Percentiles rank a stretch among this genome's conserved stretches.
These are phyloP conservation scores for Trichothecium sympodiale DNA, from an alignment of 2,329 filamentous ascomycete species.

Conservation along the genomic window DNA sequence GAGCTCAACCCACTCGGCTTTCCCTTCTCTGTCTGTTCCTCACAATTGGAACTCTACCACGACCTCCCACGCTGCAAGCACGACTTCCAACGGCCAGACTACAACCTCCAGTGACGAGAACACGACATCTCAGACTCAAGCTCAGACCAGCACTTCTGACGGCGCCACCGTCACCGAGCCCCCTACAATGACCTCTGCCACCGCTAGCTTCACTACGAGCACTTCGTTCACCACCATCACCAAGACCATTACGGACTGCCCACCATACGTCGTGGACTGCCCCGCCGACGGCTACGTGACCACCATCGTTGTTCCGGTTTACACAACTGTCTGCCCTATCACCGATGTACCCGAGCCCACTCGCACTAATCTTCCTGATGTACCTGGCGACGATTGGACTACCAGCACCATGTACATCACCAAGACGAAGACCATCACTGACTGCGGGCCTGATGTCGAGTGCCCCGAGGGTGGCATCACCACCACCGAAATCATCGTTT, in stretches of 20 bases:
- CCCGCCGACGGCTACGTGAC: slow-evolving; percentile 22
- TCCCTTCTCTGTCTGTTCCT: slow-evolving; percentile 1
- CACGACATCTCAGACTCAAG: slow-evolving; percentile 1
- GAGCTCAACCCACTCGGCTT: background rate
- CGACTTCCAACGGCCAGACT: slow-evolving; percentile 7
- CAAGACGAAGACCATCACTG: slow-evolving; percentile 41
- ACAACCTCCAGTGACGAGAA: slow-evolving; percentile 1
- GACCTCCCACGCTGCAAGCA: slow-evolving; percentile 3
- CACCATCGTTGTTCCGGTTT: slow-evolving; percentile 28
- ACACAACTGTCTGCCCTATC: slow-evolving; percentile 33
- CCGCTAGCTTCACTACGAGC: slow-evolving; percentile 16
- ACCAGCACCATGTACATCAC: slow-evolving; percentile 29
- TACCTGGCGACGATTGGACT: slow-evolving; percentile 12
- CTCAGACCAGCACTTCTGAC: background rate
- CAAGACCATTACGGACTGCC: slow-evolving; percentile 46
- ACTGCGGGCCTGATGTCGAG: slow-evolving; percentile 35
- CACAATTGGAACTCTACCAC: slow-evolving; percentile 2
- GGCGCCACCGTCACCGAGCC: slow-evolving; percentile 2
- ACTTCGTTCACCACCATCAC: slow-evolving; percentile 29
- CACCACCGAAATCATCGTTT: slow-evolving; percentile 29
- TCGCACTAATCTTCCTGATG: slow-evolving; percentile 8
- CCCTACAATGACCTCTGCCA: slow-evolving; percentile 5
- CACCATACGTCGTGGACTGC: slow-evolving; percentile 28
- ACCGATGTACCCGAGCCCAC: slow-evolving; percentile 10
- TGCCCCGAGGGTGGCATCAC: slow-evolving; percentile 23